Percentiles rank a stretch among this genome's conserved stretches.
phyloP scores from a whole-genome alignment of 805 yeast species.

The Barnettozyma sp. region DNA sequence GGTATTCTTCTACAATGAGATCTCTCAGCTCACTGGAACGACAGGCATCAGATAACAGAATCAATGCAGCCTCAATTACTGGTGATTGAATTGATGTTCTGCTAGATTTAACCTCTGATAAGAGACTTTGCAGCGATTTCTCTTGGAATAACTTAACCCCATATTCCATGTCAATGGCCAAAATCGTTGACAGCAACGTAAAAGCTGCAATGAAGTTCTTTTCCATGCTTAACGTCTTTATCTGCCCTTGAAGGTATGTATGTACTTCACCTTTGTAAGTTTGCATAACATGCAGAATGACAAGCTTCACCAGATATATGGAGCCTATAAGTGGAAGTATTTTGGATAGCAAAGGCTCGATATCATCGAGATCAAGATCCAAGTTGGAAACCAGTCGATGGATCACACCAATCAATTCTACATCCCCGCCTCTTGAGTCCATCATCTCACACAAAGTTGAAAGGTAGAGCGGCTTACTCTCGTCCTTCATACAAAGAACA shows the following conservation, averaged over 20 bases:
- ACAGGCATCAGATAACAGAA: conserved; percentile 40
- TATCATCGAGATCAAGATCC: conserved; percentile 15
- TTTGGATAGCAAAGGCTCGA: conserved; percentile 11
- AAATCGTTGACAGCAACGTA: conserved; percentile 13
- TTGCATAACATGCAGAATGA: conserved; percentile 12
- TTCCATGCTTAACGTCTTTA: conserved; percentile 19
- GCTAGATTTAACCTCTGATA: conserved; percentile 14
- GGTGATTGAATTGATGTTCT: conserved; percentile 2
- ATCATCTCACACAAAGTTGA: conserved; percentile 4
- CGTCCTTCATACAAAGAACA: conserved; percentile 4
- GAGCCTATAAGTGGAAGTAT: conserved; percentile 12
- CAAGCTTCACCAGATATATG: conserved; percentile 9
- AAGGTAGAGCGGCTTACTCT: conserved; percentile 10
- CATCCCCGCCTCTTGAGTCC: conserved; percentile 2
- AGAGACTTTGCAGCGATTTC: conserved; percentile 22
- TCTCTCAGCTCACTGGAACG: conserved; percentile 43
- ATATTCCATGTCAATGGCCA: conserved; percentile 10
- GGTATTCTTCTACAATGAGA: conserved; percentile 39
- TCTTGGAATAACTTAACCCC: conserved; percentile 22
- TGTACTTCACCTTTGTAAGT: conserved; percentile 9
- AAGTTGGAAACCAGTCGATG: conserved; percentile 25
- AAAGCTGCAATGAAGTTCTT: conserved; percentile 23
- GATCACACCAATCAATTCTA: conserved; percentile 12
- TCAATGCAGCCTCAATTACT: conserved; percentile 25
- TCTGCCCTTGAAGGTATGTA: conserved; percentile 14